These are phyloP conservation scores for Claviceps sorghi DNA, from an alignment of 2,329 filamentous ascomycete species.

Conservation along the genomic window DNA sequence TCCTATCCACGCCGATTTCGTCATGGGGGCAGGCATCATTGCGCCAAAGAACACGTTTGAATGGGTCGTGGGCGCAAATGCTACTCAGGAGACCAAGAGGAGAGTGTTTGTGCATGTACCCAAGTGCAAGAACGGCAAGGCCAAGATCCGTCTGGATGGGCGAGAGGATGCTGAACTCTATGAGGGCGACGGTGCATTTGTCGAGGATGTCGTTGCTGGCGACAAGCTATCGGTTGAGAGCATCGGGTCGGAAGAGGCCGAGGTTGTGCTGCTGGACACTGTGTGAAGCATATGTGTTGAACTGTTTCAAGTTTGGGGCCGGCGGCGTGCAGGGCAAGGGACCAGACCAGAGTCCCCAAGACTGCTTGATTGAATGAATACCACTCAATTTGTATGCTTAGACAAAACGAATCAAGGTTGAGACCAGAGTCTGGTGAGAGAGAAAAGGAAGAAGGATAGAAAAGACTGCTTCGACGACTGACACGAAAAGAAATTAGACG, in stretches of 20 bases:
- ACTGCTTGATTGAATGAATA: too few relatives aligned
- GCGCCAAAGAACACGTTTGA: constrained; percentile 49
- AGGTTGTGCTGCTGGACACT: constrained; percentile 54
- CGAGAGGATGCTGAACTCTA: constrained; percentile 47
- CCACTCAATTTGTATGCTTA: too few relatives aligned
- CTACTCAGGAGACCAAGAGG: constrained; percentile 36
- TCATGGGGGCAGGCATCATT: constrained; percentile 68
- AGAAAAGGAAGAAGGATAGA: too few relatives aligned
- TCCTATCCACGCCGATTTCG: constrained; percentile 70
- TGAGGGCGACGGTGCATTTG: constrained; percentile 72
- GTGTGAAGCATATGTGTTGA: constrained; percentile 15
- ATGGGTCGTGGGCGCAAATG: constrained; percentile 54
- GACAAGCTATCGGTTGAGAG: constrained; percentile 52
- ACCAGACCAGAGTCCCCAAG: neutral
- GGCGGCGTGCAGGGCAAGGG: neutral
- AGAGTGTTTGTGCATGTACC: constrained; percentile 72
- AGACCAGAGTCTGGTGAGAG: too few relatives aligned
- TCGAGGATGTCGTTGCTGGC: constrained; percentile 48
- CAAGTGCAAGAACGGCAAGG: constrained; percentile 63
- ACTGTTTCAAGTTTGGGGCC: neutral
- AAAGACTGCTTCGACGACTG: neutral
- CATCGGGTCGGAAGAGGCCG: constrained; percentile 52
- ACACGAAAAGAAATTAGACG: neutral
- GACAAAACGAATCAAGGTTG: too few relatives aligned
- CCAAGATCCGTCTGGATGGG: constrained; percentile 54